Evolutionary conservation across 2,329 filamentous ascomycete genomes (phyloP).

Genomic region (Penicillium sp.): DNA sequence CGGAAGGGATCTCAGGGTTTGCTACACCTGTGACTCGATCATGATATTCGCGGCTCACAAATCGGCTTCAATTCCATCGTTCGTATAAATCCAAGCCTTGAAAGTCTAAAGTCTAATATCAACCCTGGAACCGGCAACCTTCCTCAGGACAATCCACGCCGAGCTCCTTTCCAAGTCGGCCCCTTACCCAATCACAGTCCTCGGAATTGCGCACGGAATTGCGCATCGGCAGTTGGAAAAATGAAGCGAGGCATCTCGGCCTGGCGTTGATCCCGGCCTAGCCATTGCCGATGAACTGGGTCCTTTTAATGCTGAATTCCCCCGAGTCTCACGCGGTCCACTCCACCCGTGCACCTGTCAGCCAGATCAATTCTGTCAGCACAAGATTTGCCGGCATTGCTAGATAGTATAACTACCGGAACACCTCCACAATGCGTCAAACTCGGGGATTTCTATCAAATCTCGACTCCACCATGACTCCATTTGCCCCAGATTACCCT

Average conservation of each 20-base stretch:
- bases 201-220: not conserved
- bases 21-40: not conserved
- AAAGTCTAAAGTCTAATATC: not conserved
- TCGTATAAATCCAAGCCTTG: not conserved
- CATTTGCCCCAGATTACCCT: not conserved
- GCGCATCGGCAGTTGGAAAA: slow-evolving; percentile 8
- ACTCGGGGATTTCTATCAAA: not conserved
- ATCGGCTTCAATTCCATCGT: not conserved
- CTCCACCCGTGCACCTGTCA: not conserved
- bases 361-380: not conserved
- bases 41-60: not conserved
- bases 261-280: not conserved
- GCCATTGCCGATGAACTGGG: not conserved
- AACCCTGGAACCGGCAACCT: not conserved
- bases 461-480: not conserved
- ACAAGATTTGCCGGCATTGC: not conserved
- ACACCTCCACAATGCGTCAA: not conserved
- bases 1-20: not conserved
- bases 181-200: not conserved
- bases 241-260: slow-evolving; percentile 8
- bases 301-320: not conserved
- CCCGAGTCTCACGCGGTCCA: not conserved
- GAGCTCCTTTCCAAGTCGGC: not conserved
- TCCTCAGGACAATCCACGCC: not conserved
- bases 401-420: not conserved